A percentile compares a stretch with the other conserved stretches of the same genome.
Evolutionary conservation across 768 basidiomycete genomes (phyloP).

Genomic region (Panellus pusillus): DNA sequence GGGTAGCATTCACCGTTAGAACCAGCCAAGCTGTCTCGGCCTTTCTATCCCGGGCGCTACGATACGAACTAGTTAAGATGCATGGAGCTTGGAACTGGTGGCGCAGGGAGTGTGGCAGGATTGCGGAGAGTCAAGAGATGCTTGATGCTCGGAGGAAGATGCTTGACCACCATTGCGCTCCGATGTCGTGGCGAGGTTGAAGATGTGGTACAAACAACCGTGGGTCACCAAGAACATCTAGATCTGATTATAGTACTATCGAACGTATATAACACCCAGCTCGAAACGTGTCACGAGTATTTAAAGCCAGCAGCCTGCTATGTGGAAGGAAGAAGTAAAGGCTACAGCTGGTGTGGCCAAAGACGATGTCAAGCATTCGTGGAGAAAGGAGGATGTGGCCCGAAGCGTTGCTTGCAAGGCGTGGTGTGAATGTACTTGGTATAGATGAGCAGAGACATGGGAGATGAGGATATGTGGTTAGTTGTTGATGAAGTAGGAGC

Average conservation of each 20-base stretch:
- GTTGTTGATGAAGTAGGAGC: conserved; percentile 21
- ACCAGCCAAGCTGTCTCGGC: conserved; percentile 83
- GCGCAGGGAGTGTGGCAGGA: conserved; percentile 58
- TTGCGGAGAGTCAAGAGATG: conserved; percentile 68
- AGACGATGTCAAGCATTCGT: conserved; percentile 4
- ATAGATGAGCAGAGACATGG: conserved; percentile 13
- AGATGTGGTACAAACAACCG: neutral
- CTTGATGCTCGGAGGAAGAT: conserved; percentile 68
- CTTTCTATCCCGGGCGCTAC: conserved; percentile 60
- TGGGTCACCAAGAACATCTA: neutral
- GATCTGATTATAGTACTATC: conserved; percentile 6
- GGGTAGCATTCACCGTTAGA: conserved; percentile 55
- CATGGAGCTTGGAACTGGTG: conserved; percentile 52
- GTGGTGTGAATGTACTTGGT: conserved; percentile 3
- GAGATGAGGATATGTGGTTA: neutral
- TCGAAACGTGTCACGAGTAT: conserved; percentile 16
- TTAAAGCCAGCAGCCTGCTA: conserved; percentile 18
- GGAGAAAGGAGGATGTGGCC: neutral
- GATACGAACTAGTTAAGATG: conserved; percentile 61
- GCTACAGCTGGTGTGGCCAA: conserved; percentile 21
- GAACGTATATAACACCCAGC: conserved; percentile 4
- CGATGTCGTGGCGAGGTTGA: neutral
- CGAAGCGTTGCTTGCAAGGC: conserved; percentile 11
- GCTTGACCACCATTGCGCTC: conserved; percentile 36
- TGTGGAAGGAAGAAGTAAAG: conserved; percentile 1